A percentile compares a stretch with the other conserved stretches of the same genome.
These are phyloP conservation scores for Lactifluus piperatus DNA, from an alignment of 768 basidiomycete genomes.

Conservation along the genomic window DNA sequence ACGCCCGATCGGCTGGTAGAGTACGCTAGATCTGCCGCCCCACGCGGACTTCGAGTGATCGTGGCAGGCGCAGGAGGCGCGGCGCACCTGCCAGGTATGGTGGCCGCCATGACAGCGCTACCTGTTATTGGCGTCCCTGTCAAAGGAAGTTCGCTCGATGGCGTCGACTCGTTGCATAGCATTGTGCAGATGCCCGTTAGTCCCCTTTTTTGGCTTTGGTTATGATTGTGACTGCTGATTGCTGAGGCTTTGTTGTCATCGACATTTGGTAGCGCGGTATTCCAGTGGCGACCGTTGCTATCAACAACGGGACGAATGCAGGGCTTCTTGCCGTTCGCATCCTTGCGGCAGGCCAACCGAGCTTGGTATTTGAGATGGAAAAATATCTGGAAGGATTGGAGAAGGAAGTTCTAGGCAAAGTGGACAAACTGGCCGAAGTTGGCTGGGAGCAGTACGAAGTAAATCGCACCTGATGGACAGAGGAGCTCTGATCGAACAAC, in stretches of 20 bases:
- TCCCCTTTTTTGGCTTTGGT: slow-evolving; percentile 17
- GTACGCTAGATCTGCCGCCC: slow-evolving; percentile 68
- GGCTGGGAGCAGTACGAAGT: slow-evolving; percentile 85
- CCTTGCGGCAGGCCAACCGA: slow-evolving; percentile 66
- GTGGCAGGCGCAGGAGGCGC: slow-evolving; percentile 98
- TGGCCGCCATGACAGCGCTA: slow-evolving; percentile 85
- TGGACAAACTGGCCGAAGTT: slow-evolving; percentile 60
- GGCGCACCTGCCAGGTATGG: slow-evolving; percentile 97
- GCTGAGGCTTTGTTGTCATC: slow-evolving; percentile 1
- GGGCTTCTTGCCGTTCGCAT: slow-evolving; percentile 88
- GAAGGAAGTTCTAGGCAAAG: slow-evolving; percentile 70
- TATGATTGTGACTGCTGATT: background rate
- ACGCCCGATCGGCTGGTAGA: slow-evolving; percentile 81
- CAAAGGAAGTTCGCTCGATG: slow-evolving; percentile 87
- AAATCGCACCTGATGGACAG: slow-evolving; percentile 9
- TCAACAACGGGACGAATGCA: slow-evolving; percentile 92
- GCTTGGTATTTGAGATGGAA: slow-evolving; percentile 58
- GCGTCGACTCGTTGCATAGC: slow-evolving; percentile 93
- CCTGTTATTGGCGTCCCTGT: slow-evolving; percentile 97
- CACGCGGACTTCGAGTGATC: slow-evolving; percentile 61
- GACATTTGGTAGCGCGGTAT: slow-evolving; percentile 88
- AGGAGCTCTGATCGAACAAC: background rate
- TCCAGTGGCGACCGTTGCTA: slow-evolving; percentile 95
- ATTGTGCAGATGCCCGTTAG: slow-evolving; percentile 99
- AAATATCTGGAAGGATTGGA: slow-evolving; percentile 61